Evolutionary conservation across 805 yeast genomes (phyloP).

Genomic region (Suhomyces faveliae): DNA sequence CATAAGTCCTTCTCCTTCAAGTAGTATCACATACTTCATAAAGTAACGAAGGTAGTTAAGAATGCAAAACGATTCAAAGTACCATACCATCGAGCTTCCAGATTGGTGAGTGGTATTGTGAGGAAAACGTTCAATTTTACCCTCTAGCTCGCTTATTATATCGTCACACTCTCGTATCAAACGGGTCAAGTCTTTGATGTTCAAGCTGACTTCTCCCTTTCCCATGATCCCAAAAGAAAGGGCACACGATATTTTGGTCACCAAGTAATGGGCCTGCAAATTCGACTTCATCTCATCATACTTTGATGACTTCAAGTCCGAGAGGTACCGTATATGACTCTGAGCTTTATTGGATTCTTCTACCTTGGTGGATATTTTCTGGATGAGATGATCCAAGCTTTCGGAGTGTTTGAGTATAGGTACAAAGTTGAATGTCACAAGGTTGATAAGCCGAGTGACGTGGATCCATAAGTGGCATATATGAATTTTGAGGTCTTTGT

Average conservation of each 20-base stretch:
- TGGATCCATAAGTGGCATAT: constrained; percentile 37
- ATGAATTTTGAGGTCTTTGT: constrained; percentile 26
- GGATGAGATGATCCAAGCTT: constrained; percentile 17
- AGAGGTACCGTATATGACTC: constrained; percentile 23
- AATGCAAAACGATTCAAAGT: constrained; percentile 19
- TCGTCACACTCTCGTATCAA: constrained; percentile 21
- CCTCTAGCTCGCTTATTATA: constrained; percentile 16
- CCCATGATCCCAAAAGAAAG: constrained; percentile 22
- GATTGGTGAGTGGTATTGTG: too few species aligned
- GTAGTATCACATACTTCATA: constrained; percentile 27
- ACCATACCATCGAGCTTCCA: constrained; percentile 7
- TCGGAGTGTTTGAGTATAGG: constrained; percentile 24
- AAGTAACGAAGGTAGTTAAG: constrained; percentile 30
- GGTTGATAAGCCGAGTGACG: constrained; percentile 31
- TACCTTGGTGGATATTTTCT: constrained; percentile 18
- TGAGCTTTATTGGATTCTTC: constrained; percentile 22
- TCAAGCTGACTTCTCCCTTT: constrained; percentile 18
- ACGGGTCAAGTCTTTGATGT: constrained; percentile 18
- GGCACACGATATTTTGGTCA: constrained; percentile 24
- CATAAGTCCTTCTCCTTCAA: constrained; percentile 36
- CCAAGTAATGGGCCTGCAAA: constrained; percentile 27
- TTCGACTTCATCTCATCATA: constrained; percentile 17
- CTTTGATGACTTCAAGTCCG: constrained; percentile 13
- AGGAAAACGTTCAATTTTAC: background rate
- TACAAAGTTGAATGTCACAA: constrained; percentile 23